Evolutionary conservation across 306 rosid genomes (phyloP).

Genomic region (Trichosanthes cucumerina): DNA sequence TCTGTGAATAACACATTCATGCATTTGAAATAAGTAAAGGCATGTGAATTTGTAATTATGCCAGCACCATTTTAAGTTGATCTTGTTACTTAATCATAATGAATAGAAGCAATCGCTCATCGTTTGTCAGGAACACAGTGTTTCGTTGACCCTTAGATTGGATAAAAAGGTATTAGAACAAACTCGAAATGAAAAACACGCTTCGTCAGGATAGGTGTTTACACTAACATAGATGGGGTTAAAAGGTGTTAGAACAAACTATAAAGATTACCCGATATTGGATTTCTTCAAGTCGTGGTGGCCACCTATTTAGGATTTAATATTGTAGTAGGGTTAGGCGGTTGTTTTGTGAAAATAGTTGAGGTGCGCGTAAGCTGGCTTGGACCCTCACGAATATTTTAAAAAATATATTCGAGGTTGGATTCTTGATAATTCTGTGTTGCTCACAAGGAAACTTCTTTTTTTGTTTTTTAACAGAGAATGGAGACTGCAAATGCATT

Average conservation of each 20-base stretch:
- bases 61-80: neutral
- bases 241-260: neutral
- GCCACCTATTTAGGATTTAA: no score
- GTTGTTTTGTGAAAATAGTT: no score
- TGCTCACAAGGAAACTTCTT: slow-evolving; percentile 13
- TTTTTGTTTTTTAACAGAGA: slow-evolving; percentile 25
- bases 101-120: neutral
- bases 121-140: neutral
- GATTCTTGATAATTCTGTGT: slow-evolving; percentile 9
- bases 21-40: neutral
- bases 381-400: no score
- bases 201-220: neutral
- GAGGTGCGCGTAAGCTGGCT: neutral
- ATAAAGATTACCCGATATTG: neutral
- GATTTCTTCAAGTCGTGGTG: neutral
- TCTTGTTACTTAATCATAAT: neutral
- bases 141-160: neutral
- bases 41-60: neutral
- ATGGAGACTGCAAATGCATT: slow-evolving; percentile 69
- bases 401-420: neutral
- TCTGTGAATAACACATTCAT: neutral
- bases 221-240: neutral
- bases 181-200: neutral
- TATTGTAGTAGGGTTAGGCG: no score
- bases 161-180: neutral